Base-by-base conservation (phyloP, 2,329 filamentous ascomycete genomes). In the Fusarium sp. region DNA sequence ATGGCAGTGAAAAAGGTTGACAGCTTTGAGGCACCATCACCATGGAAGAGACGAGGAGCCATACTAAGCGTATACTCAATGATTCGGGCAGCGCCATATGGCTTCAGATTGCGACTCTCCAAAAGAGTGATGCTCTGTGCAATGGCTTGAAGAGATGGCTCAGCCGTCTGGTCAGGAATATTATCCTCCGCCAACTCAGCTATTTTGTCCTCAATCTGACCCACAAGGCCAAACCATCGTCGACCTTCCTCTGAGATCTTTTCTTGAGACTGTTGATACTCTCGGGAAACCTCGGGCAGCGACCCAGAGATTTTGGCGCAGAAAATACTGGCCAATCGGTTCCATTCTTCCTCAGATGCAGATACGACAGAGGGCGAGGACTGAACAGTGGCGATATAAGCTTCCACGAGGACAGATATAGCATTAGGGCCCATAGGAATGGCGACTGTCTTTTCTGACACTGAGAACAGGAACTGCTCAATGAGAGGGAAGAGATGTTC, bases 271-370 rank as follows among this genome's bases (percentile, higher is more conserved):
- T 84, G 83, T 24, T 86, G 84, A 69, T 92, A 92, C 19, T 93
- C 91, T 64, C 90, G 90, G 0, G 93, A 94, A 56, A 95, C 89
- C 74, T 95, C 93, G 1, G 94, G 93, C 7, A 92, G 84, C 1
- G 93, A 96, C 7, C 87, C 86, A 53, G 89, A 89, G 56, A 97
- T 88, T 36, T 86, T 84, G 30, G 88, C 82, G 24, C 89, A 82
- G n/a, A 97, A 79, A 0, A 83, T 76, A 2, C 86, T 80, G 0
- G 87, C 86, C n/a, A 93, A 77, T 3, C 81, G 81, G 4, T 81
- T 76, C 92, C 92, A 96, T 65, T 89, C 82, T 4, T 82, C 77
- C 17, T 81, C 76, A 0, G 92, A 80, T 1, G 85, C 80, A 0
- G 84, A 76, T 5, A 89, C 68, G 3, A 82, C 77, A 1, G 78